Evolutionary conservation across 768 basidiomycete genomes (phyloP), one percentile per base, ranked within the genome.

Genomic region (Astraeus odoratus): DNA sequence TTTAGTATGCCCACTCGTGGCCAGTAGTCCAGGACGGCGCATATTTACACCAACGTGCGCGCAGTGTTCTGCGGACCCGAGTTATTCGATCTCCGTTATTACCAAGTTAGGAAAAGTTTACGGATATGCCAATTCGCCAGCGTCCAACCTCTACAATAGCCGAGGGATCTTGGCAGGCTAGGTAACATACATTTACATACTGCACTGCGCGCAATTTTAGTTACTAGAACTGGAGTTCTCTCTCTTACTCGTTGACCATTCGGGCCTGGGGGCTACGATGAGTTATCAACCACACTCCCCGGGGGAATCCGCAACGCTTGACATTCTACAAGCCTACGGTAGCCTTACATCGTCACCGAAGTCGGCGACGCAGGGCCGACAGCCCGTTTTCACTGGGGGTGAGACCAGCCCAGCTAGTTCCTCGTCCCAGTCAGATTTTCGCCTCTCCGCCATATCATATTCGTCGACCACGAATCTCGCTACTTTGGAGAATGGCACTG

Each of bases 241-340:
- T 39, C 44, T 45, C 31, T 29, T 42, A 41, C 52, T 35, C 38
- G 42, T 24, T 34, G 23, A 42, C 10, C 39, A 13, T 25, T 26
- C 45, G 20, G 30, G 52, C 18, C 25, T 30, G 35, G 40, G 18
- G 15, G 30, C 13, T 7, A 33, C 42, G 36, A 34, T 46, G 31
- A 46, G 50, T n/a, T 15, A 50, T 20, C 51, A 48, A 24, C 33
- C 51, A 18, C 50, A 46, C 19, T 52, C 64, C 13, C 51, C 50
- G 37, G 22, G 5, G 20, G 62, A 63, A 37, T 64, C 62, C 15
- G 54, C 64, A 19, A 59, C 61, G 41, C 54, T 60, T 43, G 59
- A 45, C 49, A 51, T 62, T 38, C 53, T 55, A 34, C 59, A 46
- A 42, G 52, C 57, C 7, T 61, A 59, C 36, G 51, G 59, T 38